Conservation (phyloP, 129 eudicot species). For the Escallonia rubra region DNA sequence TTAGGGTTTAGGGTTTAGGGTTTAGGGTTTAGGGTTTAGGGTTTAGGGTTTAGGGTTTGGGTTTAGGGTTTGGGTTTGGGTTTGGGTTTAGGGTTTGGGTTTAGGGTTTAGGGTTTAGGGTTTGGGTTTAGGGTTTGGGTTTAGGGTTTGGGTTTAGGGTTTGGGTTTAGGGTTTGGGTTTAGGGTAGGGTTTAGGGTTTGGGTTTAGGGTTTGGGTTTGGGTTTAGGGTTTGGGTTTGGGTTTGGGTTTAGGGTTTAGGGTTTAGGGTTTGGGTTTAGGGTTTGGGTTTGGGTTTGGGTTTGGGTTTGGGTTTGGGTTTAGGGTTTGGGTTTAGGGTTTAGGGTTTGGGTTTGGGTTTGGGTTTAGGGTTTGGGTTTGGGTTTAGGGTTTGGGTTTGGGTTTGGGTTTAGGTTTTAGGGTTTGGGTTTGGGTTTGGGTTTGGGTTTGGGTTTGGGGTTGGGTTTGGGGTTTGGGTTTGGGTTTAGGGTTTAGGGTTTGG, state of each 20-base stretch:
- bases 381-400: conserved; percentile 20
- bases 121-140: background rate
- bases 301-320: conserved; percentile 19
- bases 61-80: no score
- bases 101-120: conserved; percentile 4
- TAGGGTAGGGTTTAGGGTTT: background rate
- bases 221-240: background rate
- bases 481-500: conserved; percentile 12
- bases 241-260: conserved; percentile 4
- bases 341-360: no score
- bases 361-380: conserved; percentile 21
- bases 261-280: conserved; percentile 6
- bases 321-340: conserved; percentile 18
- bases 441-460: conserved; percentile 22
- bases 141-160: conserved; percentile 2
- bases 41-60: conserved; percentile 1
- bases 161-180: no score
- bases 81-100: conserved; percentile 3
- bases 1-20: conserved; percentile 8
- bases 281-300: conserved; percentile 12
- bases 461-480: conserved; percentile 17
- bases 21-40: conserved; percentile 10
- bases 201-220: conserved; percentile 5
- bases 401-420: conserved; percentile 17
- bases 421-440: conserved; percentile 22